These are phyloP conservation scores for Dicorynia guianensis DNA, from an alignment of 306 rosid genomes.

Conservation along the genomic window DNA sequence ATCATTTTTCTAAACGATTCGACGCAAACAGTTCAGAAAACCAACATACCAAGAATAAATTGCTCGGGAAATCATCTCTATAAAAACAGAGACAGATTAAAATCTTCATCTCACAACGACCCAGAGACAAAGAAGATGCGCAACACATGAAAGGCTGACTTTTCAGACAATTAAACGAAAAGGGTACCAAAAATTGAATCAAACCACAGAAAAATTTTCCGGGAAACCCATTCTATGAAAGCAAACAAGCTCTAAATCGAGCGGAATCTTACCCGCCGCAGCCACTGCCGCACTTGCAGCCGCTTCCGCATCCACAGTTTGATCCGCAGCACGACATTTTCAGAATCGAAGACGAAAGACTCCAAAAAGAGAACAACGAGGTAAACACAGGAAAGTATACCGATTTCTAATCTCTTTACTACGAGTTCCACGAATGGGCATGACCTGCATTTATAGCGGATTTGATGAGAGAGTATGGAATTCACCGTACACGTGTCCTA, in stretches of 20 bases:
- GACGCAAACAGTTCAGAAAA: too few relatives aligned
- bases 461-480: not conserved
- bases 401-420: too few relatives aligned
- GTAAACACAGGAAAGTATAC: too few relatives aligned
- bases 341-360: not conserved
- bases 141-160: too few relatives aligned
- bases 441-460: constrained; percentile 35
- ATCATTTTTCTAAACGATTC: too few relatives aligned
- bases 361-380: too few relatives aligned
- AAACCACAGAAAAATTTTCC: not conserved
- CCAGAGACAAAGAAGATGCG: too few relatives aligned
- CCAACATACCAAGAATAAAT: not conserved
- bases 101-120: too few relatives aligned
- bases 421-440: too few relatives aligned
- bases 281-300: constrained; percentile 53
- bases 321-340: constrained; percentile 60
- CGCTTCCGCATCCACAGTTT: constrained; percentile 53
- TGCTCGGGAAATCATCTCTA: not conserved
- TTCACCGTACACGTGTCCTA: constrained; percentile 54
- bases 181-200: not conserved
- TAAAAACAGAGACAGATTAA: not conserved
- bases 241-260: not conserved
- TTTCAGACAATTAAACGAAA: not conserved
- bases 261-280: constrained; percentile 45
- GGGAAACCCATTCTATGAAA: too few relatives aligned